Conservation (phyloP, 495 filamentous ascomycete species). For the Xylaria nigripes region DNA sequence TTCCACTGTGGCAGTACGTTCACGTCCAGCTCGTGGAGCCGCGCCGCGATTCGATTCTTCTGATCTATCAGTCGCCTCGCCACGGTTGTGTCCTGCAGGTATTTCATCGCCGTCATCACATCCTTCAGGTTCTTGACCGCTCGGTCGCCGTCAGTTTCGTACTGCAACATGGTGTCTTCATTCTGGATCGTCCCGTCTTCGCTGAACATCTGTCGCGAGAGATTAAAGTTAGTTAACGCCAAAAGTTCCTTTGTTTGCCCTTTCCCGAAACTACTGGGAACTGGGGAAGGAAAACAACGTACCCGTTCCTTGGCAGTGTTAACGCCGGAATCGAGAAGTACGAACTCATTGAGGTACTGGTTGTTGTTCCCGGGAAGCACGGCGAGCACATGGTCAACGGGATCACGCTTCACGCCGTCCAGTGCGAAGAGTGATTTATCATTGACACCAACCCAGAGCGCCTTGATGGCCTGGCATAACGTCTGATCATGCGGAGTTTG, state of each 20-base stretch:
- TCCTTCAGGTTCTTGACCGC: conserved; percentile 3
- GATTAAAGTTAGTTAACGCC: too few relatives aligned
- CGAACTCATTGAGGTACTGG: conserved; percentile 1
- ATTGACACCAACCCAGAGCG: too few relatives aligned
- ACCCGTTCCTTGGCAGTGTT: conserved; percentile 3
- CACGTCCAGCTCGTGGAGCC: neutral
- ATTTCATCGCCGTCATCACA: conserved; percentile 5
- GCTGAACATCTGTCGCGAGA: conserved; percentile 7
- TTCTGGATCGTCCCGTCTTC: conserved; percentile 1
- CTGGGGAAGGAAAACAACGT: neutral
- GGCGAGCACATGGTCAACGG: too few relatives aligned
- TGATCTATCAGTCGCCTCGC: neutral
- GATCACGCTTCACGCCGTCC: too few relatives aligned
- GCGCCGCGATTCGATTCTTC: neutral
- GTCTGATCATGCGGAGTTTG: too few relatives aligned
- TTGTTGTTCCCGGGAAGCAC: conserved; percentile 1
- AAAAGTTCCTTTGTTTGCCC: neutral
- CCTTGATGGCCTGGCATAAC: too few relatives aligned
- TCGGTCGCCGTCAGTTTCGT: neutral
- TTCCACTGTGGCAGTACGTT: neutral
- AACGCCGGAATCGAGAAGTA: neutral
- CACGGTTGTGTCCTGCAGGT: conserved; percentile 1
- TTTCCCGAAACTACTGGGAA: neutral
- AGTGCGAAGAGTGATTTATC: too few relatives aligned
- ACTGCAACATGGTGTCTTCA: neutral